Conservation (phyloP, 805 yeast species). For the Saccharomycodes ludwigii region DNA sequence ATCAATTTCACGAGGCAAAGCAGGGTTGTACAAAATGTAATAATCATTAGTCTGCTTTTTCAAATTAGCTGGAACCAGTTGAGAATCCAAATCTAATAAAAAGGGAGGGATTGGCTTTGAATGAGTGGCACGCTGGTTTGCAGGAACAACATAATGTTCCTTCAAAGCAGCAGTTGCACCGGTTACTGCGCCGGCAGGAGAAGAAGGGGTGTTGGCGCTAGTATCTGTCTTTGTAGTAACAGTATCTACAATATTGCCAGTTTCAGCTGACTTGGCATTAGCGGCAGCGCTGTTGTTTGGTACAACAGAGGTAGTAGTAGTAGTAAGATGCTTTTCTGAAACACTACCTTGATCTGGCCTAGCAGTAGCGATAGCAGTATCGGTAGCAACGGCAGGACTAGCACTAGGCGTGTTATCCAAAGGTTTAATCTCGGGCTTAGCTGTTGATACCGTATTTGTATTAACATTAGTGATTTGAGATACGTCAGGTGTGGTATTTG, state of each 20-base stretch:
- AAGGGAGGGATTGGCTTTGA: slow-evolving; percentile 74
- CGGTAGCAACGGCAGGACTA: slow-evolving; percentile 7
- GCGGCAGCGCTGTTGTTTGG: no score
- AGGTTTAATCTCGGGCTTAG: no score
- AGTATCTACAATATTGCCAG: slow-evolving; percentile 9
- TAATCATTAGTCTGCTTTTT: slow-evolving; percentile 78
- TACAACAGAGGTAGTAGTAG: no score
- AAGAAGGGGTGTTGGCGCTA: slow-evolving; percentile 14
- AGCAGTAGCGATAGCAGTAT: slow-evolving; percentile 8
- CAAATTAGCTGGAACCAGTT: slow-evolving; percentile 59
- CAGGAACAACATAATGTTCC: slow-evolving; percentile 27
- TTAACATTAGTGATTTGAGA: no score
- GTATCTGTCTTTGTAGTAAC: slow-evolving; percentile 13
- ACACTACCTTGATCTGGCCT: no score
- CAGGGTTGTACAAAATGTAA: slow-evolving; percentile 83
- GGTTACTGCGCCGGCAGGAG: slow-evolving; percentile 16
- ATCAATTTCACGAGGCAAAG: slow-evolving; percentile 62
- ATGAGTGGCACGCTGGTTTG: slow-evolving; percentile 32
- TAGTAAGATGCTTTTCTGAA: no score
- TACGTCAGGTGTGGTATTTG: slow-evolving; percentile 7
- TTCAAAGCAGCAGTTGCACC: slow-evolving; percentile 14
- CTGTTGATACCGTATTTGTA: no score
- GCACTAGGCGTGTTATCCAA: no score
- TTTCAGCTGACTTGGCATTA: slow-evolving; percentile 22
- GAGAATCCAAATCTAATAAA: slow-evolving; percentile 66